phyloP scores from a whole-genome alignment of 495 filamentous ascomycete species.

The Penicillium silybi region DNA sequence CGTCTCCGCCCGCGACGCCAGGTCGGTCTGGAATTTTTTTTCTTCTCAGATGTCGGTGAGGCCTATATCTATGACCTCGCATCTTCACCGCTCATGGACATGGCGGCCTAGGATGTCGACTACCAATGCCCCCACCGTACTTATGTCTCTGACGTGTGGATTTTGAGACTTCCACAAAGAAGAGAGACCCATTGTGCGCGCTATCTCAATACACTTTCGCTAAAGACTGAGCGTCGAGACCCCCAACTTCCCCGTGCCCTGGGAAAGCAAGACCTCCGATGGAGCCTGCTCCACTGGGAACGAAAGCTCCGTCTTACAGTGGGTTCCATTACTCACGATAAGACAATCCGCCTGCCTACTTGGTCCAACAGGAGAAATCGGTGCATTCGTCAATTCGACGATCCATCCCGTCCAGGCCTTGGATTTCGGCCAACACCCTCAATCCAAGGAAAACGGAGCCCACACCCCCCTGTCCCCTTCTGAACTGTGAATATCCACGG shows the following conservation, averaged over 20 bases:
- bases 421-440: background rate
- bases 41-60: slow-evolving; percentile 19
- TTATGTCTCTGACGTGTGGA: background rate
- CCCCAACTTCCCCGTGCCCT: slow-evolving; percentile 13
- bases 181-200: slow-evolving; percentile 20
- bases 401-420: background rate
- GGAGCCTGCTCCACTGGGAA: slow-evolving; percentile 8
- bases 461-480: background rate
- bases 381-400: background rate
- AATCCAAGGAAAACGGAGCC: background rate
- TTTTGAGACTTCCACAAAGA: background rate
- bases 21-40: slow-evolving; percentile 23
- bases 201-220: slow-evolving; percentile 27
- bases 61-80: background rate
- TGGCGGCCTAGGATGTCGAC: background rate
- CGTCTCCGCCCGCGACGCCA: slow-evolving; percentile 10
- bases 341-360: slow-evolving; percentile 10
- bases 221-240: slow-evolving; percentile 17
- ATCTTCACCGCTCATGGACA: slow-evolving; percentile 18
- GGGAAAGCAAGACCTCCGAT: slow-evolving; percentile 13
- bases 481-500: background rate
- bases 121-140: background rate
- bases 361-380: background rate
- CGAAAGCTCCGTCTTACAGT: slow-evolving; percentile 2
- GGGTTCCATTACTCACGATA: background rate